Evolutionary conservation across 768 basidiomycete species (phyloP).

Genomic region (Kwoniella sp.): DNA sequence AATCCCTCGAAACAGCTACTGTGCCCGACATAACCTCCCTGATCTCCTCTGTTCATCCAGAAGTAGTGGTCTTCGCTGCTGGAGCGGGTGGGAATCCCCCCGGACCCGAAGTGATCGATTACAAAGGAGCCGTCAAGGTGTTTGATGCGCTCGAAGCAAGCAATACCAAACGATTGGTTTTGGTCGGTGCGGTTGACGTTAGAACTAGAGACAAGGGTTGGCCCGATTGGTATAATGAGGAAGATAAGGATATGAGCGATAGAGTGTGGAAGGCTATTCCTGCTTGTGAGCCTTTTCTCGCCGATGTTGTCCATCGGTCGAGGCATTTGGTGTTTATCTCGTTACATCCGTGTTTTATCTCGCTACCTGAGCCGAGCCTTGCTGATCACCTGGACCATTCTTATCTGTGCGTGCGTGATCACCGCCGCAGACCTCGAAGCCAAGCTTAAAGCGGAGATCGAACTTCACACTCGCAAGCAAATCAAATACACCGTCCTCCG

Average conservation of each 20-base stretch:
- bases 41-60: conserved; percentile 56
- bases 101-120: conserved; percentile 63
- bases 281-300: conserved; percentile 54
- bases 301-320: not conserved
- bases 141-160: conserved; percentile 69
- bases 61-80: conserved; percentile 58
- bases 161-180: conserved; percentile 61
- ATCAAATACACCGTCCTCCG: conserved; percentile 72
- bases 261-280: conserved; percentile 60
- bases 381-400: too few species aligned
- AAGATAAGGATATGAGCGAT: conserved; percentile 47
- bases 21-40: conserved; percentile 59
- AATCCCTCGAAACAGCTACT: conserved; percentile 64
- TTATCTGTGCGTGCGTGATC: too few species aligned
- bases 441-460: conserved; percentile 60
- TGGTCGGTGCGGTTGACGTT: conserved; percentile 66
- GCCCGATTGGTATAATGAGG: conserved; percentile 44
- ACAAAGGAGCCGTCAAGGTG: conserved; percentile 68
- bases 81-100: conserved; percentile 63
- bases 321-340: not conserved
- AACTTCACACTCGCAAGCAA: conserved; percentile 59
- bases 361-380: too few species aligned
- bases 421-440: conserved; percentile 53
- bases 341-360: not conserved
- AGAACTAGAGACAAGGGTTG: conserved; percentile 57